A percentile compares a stretch with the other conserved stretches of the same genome.
Evolutionary conservation across 2,329 filamentous ascomycete genomes (phyloP).

Genomic region (Aspergillus bombycis): DNA sequence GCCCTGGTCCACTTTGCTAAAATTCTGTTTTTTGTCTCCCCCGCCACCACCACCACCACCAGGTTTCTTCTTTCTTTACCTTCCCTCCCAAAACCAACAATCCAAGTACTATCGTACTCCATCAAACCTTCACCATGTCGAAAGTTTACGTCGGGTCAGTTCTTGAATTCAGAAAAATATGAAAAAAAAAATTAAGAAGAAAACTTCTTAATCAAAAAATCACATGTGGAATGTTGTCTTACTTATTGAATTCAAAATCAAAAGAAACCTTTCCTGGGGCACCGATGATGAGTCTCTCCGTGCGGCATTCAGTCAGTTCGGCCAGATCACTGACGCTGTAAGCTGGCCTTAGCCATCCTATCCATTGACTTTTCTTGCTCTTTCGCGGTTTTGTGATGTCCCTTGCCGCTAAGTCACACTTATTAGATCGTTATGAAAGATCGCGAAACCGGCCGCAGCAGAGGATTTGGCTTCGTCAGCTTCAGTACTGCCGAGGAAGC

Average conservation of each 20-base stretch:
- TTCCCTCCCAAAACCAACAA: neutral
- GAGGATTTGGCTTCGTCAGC: constrained; percentile 32
- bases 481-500: constrained; percentile 26
- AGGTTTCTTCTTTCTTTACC: neutral
- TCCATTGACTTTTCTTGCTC: neutral
- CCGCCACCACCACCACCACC: neutral
- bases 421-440: neutral
- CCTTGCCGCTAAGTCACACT: neutral
- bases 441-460: constrained; percentile 14
- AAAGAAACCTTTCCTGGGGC: neutral
- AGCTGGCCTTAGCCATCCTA: neutral
- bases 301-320: rapidly evolving
- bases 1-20: neutral
- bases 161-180: neutral
- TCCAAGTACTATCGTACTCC: neutral
- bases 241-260: neutral
- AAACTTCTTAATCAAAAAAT: neutral
- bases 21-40: neutral
- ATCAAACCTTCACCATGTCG: neutral
- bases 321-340: neutral
- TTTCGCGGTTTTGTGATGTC: neutral
- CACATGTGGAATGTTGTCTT: neutral
- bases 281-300: neutral
- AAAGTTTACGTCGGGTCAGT: neutral
- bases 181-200: neutral